Base-by-base conservation (phyloP, 2,329 filamentous ascomycete species). In the Parascedosporium putredinis region DNA sequence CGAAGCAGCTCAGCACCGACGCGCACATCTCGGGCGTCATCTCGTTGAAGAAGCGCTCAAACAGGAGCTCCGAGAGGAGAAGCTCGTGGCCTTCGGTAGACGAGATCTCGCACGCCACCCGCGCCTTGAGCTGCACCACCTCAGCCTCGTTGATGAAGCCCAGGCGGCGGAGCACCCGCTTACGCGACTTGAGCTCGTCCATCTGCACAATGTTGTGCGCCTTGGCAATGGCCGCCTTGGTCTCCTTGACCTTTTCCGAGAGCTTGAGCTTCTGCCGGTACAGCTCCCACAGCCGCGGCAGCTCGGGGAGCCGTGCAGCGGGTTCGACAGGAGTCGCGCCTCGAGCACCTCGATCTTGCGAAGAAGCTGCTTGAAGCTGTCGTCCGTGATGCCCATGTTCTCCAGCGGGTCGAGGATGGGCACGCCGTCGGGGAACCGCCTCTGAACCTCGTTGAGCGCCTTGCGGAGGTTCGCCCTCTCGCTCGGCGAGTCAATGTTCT, bases 1-100 rank as follows among this genome's bases (percentile, higher is more conserved):
- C 93, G 69, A 98, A 97, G 61, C 88, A 90, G 59, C 88, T 94
- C 52, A 98, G 75, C 5, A 90, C 81, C 0, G 91, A 79, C 1
- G 93, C 93, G 58, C 84, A 87, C 56, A 91, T 78, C 65, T 97
- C 91, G 0, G 93, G 89, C 0, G 83, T 83, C 40, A 97, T 72
- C 62, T 96, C 90, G 63, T 97, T 98, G 77, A 98, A 98, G 75
- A 96, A 97, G 34, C 90, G 81, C 65, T 97, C 94, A 67, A 98
- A 97, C 1, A 98, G 77, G 24, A 98, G 75, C 66, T 98, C 93
- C 10, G 87, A 89, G 4, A 98, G 77, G 55, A 98, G 82, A 38
- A 98, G 74, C 64, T 98, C 94, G 61, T 98, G 93, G 31, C 91
- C 93, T 57, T 84, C 80, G 2, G 79, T 84, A 0, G 91, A 95